Conservation (phyloP, 768 basidiomycete species). For the Chiua virens region DNA sequence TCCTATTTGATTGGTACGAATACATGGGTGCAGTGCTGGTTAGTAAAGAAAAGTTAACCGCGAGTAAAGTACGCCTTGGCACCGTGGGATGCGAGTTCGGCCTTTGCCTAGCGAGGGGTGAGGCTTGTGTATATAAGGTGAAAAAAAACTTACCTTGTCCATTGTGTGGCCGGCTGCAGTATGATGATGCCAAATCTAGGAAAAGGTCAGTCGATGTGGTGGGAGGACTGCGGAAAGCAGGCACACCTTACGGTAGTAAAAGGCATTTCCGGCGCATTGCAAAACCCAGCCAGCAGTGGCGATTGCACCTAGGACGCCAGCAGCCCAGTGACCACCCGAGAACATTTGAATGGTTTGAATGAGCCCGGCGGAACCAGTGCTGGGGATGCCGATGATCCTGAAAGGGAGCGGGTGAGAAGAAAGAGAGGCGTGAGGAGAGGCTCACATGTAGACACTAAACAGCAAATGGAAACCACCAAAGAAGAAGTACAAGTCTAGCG, state of each 20-base stretch:
- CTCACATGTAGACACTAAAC: slow-evolving; percentile 90
- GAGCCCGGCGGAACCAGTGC: slow-evolving; percentile 92
- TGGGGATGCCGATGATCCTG: slow-evolving; percentile 94
- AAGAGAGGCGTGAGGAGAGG: background rate
- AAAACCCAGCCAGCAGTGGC: slow-evolving; percentile 86
- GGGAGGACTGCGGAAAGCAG: slow-evolving; percentile 13
- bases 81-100: slow-evolving; percentile 80
- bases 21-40: slow-evolving; percentile 19
- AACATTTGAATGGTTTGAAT: slow-evolving; percentile 91
- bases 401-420: slow-evolving; percentile 25
- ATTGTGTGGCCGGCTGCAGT: slow-evolving; percentile 84
- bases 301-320: slow-evolving; percentile 78
- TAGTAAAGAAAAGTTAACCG: slow-evolving; percentile 45
- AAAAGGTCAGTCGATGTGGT: slow-evolving; percentile 3
- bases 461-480: slow-evolving; percentile 94
- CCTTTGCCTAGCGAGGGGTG: slow-evolving; percentile 60
- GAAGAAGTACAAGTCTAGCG: slow-evolving; percentile 90
- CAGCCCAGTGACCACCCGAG: slow-evolving; percentile 64
- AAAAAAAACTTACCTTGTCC: slow-evolving; percentile 61
- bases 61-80: slow-evolving; percentile 88
- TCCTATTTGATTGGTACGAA: slow-evolving; percentile 10
- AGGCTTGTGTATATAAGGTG: background rate
- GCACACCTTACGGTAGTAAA: slow-evolving; percentile 75
- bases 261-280: slow-evolving; percentile 80
- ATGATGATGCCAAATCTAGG: slow-evolving; percentile 75